A percentile compares a stretch with the other conserved stretches of the same genome.
Evolutionary conservation across 331 rosid genomes (phyloP).

Genomic region (Saraca asoca): DNA sequence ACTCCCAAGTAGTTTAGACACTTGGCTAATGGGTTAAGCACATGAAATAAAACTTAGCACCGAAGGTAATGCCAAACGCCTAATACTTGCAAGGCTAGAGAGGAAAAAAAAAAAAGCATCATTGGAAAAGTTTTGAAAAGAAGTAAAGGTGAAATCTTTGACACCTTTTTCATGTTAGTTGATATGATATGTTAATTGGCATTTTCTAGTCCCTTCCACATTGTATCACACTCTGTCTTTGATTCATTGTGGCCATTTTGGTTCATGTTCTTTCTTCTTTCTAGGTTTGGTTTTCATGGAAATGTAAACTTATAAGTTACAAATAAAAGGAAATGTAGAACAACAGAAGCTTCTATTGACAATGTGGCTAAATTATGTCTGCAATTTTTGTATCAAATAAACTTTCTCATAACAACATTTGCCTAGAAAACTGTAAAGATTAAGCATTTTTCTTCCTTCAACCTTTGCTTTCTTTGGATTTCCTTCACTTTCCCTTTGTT

Average conservation of each 20-base stretch:
- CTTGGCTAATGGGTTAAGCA: background rate
- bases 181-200: background rate
- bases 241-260: background rate
- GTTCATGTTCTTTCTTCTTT: background rate
- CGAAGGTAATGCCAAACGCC: constrained; percentile 3
- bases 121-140: constrained; percentile 17
- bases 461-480: constrained; percentile 13
- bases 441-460: background rate
- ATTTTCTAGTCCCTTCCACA: constrained; percentile 26
- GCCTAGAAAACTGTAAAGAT: background rate
- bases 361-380: background rate
- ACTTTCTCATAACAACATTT: background rate
- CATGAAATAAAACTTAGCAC: constrained; percentile 18
- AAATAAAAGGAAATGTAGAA: background rate
- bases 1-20: no score
- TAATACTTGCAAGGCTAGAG: background rate
- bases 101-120: constrained; percentile 20
- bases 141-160: constrained; percentile 17
- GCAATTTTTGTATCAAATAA: background rate
- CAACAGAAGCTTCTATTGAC: background rate
- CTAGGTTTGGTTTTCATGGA: constrained; percentile 19
- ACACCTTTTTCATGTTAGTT: background rate
- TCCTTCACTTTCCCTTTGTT: background rate
- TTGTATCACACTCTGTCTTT: constrained; percentile 1
- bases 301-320: background rate